These are phyloP conservation scores for Fusarium begoniae DNA, from an alignment of 2,329 filamentous ascomycete genomes.

Conservation along the genomic window DNA sequence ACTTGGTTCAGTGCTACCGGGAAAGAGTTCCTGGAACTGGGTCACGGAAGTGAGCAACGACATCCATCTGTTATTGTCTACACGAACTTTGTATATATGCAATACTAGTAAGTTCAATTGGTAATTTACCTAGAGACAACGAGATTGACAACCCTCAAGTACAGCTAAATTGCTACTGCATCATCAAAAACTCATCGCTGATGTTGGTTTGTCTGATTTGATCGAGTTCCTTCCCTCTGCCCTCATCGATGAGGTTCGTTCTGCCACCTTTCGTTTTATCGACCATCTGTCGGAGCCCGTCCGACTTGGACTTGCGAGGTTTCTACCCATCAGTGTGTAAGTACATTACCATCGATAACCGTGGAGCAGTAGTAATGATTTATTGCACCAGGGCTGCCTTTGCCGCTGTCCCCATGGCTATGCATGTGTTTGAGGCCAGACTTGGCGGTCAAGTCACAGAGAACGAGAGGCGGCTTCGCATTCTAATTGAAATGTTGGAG, in stretches of 20 bases:
- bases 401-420: background rate
- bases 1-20: background rate
- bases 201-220: background rate
- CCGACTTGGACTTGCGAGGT: background rate
- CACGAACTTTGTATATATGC: background rate
- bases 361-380: background rate
- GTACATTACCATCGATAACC: background rate
- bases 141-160: background rate
- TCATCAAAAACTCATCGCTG: background rate
- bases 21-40: background rate
- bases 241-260: background rate
- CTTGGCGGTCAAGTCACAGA: background rate
- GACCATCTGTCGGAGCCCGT: background rate
- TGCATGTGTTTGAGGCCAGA: background rate
- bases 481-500: background rate
- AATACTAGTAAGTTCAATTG: background rate
- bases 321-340: background rate
- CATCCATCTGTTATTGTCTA: background rate
- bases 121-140: rapidly evolving
- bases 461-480: background rate
- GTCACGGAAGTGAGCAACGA: background rate
- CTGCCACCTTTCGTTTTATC: background rate
- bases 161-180: background rate
- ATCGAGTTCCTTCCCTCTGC: background rate
- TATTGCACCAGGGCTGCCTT: background rate